Evolutionary conservation across 2,329 filamentous ascomycete genomes (phyloP), one percentile per base, ranked within the genome.

Genomic region (Aureobasidium sp.): DNA sequence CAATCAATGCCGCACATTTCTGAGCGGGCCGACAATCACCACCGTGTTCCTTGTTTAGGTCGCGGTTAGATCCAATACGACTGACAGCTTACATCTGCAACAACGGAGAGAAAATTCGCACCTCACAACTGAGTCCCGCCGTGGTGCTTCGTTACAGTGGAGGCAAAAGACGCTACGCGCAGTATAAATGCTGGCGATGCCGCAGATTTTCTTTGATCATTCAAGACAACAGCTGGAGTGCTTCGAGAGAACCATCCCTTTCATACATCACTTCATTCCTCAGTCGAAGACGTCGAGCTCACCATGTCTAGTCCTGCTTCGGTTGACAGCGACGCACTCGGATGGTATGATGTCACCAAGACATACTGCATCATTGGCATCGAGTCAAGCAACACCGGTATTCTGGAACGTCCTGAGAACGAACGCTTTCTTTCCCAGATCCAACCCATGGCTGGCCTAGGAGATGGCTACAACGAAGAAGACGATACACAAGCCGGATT

Each of bases 341-440:
- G 34, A 27, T 61, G 57, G 57, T 52, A 44, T 29, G 57, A 61
- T 52, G 8, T 25, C 20, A 42, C 57, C 41, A 61, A 52, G 34
- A 61, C 57, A 9, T 61, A 42, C 47, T 61, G 57, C 47, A 27
- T 61, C 36, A 61, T 61, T 36, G 57, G 42, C n/a, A 27, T 61
- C 14, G 47, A 51, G 37, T 52, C 57, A 25, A 44, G 47, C 7
- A 22, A 20, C 8, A 61, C 45, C 25, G 39, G 45, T n/a, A 47
- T 61, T 17, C 57, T 61, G 2, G 45, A 61, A 2, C 25, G 45
- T 15, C 47, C 47, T 11, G 45, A 61, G 8, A 61, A 61, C 2
- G 57, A 61, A 6, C 36, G 45, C 3, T 61, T 51, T n/a, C 45
- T 61, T 11, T 25, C 22, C n/a, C 37, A 29, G 9, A 61, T 61